phyloP scores from a whole-genome alignment of 768 basidiomycete genomes.

The Megacollybia marginata region DNA sequence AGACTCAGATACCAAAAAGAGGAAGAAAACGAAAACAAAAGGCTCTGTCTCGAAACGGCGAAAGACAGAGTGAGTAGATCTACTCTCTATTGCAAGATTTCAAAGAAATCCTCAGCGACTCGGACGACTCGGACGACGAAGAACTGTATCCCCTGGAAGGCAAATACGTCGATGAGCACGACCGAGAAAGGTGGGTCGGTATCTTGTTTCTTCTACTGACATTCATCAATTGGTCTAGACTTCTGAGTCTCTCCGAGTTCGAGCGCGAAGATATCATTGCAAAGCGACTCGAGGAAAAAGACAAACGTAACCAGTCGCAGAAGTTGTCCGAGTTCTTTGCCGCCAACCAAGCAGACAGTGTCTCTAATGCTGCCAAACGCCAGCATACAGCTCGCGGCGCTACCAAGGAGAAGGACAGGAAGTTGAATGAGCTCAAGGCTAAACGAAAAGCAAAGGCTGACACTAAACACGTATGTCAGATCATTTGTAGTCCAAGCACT shows the following conservation, averaged over 20 bases:
- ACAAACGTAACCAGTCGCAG: slow-evolving; percentile 64
- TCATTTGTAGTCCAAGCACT: neutral
- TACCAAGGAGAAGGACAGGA: slow-evolving; percentile 73
- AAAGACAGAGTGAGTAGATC: slow-evolving; percentile 57
- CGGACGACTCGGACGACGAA: slow-evolving; percentile 45
- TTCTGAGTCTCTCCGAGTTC: slow-evolving; percentile 69
- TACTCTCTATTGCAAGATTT: slow-evolving; percentile 6
- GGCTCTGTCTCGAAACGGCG: slow-evolving; percentile 53
- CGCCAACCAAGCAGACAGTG: slow-evolving; percentile 36
- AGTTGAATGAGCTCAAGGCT: slow-evolving; percentile 81
- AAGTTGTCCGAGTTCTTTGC: slow-evolving; percentile 24
- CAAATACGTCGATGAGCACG: slow-evolving; percentile 80
- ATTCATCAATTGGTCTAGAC: slow-evolving; percentile 15
- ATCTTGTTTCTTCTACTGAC: slow-evolving; percentile 15
- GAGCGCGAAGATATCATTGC: slow-evolving; percentile 86
- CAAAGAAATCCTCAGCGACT: slow-evolving; percentile 21
- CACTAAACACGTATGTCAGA: slow-evolving; percentile 61
- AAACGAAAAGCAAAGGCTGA: slow-evolving; percentile 86
- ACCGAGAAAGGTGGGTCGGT: slow-evolving; percentile 66
- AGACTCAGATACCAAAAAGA: slow-evolving; percentile 45
- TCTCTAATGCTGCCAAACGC: slow-evolving; percentile 68
- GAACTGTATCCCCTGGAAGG: slow-evolving; percentile 89
- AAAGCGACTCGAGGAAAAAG: slow-evolving; percentile 68
- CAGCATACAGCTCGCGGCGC: slow-evolving; percentile 67
- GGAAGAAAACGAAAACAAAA: slow-evolving; percentile 41